A percentile compares a stretch with the other conserved stretches of the same genome.
Evolutionary conservation across 2,329 filamentous ascomycete species (phyloP).

Genomic region (Plenodomus tracheiphilus): DNA sequence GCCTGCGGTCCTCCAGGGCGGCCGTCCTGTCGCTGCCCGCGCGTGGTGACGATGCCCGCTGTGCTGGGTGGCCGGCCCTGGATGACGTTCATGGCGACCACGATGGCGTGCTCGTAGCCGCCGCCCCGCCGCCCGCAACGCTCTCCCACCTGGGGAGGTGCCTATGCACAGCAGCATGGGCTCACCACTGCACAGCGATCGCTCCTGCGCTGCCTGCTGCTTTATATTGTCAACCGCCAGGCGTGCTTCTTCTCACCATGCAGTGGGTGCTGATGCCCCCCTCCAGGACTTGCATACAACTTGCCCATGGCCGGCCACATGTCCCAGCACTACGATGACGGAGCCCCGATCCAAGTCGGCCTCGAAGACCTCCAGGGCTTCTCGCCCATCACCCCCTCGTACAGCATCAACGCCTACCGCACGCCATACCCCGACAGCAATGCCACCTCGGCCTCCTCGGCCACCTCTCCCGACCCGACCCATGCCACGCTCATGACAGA

Average conservation of each 20-base stretch:
- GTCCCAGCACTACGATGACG: constrained; percentile 28
- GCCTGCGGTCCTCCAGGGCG: too few relatives aligned
- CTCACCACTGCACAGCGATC: neutral
- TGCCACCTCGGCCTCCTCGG: constrained; percentile 31
- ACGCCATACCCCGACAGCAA: constrained; percentile 41
- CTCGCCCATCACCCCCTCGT: constrained; percentile 30
- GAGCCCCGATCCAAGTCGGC: constrained; percentile 19
- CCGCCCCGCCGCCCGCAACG: constrained; percentile 10
- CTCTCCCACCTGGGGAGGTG: constrained; percentile 23
- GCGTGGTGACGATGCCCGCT: constrained; percentile 12
- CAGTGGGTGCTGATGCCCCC: constrained; percentile 27
- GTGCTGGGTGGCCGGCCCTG: constrained; percentile 15
- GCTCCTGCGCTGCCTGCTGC: neutral
- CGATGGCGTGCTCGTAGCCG: constrained; percentile 21
- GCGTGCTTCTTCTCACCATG: neutral
- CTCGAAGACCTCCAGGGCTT: constrained; percentile 38
- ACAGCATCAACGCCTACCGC: constrained; percentile 29
- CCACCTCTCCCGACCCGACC: constrained; percentile 26
- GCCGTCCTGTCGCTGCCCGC: constrained; percentile 4
- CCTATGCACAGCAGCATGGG: constrained; percentile 8
- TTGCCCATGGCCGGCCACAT: constrained; percentile 34
- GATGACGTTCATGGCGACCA: constrained; percentile 27
- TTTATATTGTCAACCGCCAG: neutral
- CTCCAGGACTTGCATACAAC: constrained; percentile 33
- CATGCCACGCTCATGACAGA: constrained; percentile 21